These are phyloP conservation scores for Phytopythium montanum DNA, from an alignment of 352 stramenopile genomes.

Conservation along the genomic window DNA sequence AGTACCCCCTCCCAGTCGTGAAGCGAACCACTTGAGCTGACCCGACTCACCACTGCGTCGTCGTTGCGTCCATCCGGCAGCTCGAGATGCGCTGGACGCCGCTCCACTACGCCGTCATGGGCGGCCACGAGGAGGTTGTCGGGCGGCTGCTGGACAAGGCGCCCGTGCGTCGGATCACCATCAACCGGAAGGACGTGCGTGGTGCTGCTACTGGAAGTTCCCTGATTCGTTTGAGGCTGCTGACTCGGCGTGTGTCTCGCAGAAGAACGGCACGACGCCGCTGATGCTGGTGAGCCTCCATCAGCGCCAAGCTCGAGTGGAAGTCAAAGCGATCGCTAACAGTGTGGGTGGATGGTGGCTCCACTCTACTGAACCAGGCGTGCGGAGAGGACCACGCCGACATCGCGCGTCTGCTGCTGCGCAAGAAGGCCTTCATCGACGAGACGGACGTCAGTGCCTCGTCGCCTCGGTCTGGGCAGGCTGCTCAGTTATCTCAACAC, in stretches of 20 bases:
- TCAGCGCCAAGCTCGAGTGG: neutral
- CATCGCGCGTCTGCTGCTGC: slow-evolving; percentile 54
- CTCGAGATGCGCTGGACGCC: slow-evolving; percentile 80
- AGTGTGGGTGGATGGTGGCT: neutral
- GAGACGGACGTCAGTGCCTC: slow-evolving; percentile 60
- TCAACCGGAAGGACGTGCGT: slow-evolving; percentile 75
- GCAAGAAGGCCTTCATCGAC: slow-evolving; percentile 74
- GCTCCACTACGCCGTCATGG: slow-evolving; percentile 77
- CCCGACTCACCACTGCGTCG: neutral
- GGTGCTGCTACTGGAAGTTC: neutral
- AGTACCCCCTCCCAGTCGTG: neutral
- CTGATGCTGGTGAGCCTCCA: slow-evolving; percentile 53
- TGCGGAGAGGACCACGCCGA: slow-evolving; percentile 65
- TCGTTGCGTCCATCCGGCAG: slow-evolving; percentile 13
- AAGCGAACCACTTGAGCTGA: neutral
- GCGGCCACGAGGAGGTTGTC: slow-evolving; percentile 52
- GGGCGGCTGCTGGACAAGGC: slow-evolving; percentile 59
- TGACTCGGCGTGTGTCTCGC: slow-evolving; percentile 4
- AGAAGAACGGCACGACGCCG: slow-evolving; percentile 76
- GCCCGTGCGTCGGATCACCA: slow-evolving; percentile 68
- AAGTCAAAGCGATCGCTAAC: neutral
- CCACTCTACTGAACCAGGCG: no score
- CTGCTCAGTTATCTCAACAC: neutral
- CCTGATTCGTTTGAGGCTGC: neutral
- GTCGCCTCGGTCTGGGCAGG: neutral